These are phyloP conservation scores for Rubroboletus pulcherrimus DNA, from an alignment of 768 basidiomycete genomes.

Conservation along the genomic window DNA sequence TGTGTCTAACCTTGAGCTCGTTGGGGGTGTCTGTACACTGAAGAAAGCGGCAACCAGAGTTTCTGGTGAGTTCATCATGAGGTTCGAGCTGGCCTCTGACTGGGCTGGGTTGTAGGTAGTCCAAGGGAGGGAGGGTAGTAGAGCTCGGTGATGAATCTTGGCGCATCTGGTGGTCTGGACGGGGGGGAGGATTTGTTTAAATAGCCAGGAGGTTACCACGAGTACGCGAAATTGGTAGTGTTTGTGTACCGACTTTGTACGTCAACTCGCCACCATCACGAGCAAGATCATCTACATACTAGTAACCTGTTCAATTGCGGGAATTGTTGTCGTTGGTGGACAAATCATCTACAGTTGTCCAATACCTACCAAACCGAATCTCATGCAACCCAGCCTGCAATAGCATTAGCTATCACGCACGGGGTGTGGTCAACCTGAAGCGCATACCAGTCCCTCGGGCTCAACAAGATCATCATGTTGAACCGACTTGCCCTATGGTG, in stretches of 20 bases:
- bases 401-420: too few relatives aligned
- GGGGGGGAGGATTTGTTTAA: constrained; percentile 7
- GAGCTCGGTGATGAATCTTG: constrained; percentile 24
- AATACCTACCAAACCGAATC: too few relatives aligned
- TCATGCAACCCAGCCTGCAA: too few relatives aligned
- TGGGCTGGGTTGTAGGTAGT: constrained; percentile 60
- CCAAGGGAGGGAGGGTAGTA: constrained; percentile 34
- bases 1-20: constrained; percentile 59
- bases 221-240: constrained; percentile 9
- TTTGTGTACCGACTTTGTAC: constrained; percentile 30
- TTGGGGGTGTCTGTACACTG: constrained; percentile 75
- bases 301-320: too few relatives aligned
- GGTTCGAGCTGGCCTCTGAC: constrained; percentile 74
- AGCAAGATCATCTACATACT: not conserved
- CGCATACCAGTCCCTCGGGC: constrained; percentile 9
- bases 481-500: constrained; percentile 43
- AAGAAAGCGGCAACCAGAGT: constrained; percentile 65
- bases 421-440: too few relatives aligned
- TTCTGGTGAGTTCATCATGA: constrained; percentile 45
- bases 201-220: constrained; percentile 13
- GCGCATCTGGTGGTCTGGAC: constrained; percentile 18
- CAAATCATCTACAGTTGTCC: too few relatives aligned
- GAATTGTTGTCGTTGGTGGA: too few relatives aligned
- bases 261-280: not conserved
- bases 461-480: constrained; percentile 36